Evolutionary conservation across 2,329 filamentous ascomycete genomes (phyloP).

Genomic region (Penicillium expansum): DNA sequence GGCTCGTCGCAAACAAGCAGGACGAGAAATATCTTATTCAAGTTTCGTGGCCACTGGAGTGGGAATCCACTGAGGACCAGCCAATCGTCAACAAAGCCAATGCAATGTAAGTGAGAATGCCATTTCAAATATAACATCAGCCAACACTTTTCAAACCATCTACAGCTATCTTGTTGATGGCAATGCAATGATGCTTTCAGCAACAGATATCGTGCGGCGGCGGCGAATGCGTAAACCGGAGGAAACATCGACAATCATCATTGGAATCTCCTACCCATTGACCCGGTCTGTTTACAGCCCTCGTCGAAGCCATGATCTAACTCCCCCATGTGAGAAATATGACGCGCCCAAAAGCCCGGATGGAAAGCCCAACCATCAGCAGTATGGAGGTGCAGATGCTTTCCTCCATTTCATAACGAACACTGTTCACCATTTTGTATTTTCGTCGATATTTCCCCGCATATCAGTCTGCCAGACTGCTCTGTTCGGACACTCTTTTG

Average conservation of each 20-base stretch:
- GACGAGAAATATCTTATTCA: constrained; percentile 22
- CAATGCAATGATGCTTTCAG: constrained; percentile 30
- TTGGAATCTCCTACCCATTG: constrained; percentile 28
- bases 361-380: constrained; percentile 12
- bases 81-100: constrained; percentile 7
- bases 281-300: constrained; percentile 21
- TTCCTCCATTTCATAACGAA: constrained; percentile 47
- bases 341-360: constrained; percentile 27
- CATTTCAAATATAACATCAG: neutral
- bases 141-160: neutral
- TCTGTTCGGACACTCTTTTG: constrained; percentile 52
- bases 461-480: constrained; percentile 40
- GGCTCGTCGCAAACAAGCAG: constrained; percentile 8
- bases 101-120: constrained; percentile 17
- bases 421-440: constrained; percentile 35
- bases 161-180: constrained; percentile 30
- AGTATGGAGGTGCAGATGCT: constrained; percentile 46
- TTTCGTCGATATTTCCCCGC: constrained; percentile 29
- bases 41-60: constrained; percentile 27
- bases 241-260: constrained; percentile 22
- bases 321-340: constrained; percentile 21
- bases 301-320: constrained; percentile 21
- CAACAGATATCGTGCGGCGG: constrained; percentile 26
- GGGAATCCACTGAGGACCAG: constrained; percentile 11
- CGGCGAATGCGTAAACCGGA: constrained; percentile 10